phyloP scores from a whole-genome alignment of 108 stramenopile genomes.

The Cyclotella atomus region DNA sequence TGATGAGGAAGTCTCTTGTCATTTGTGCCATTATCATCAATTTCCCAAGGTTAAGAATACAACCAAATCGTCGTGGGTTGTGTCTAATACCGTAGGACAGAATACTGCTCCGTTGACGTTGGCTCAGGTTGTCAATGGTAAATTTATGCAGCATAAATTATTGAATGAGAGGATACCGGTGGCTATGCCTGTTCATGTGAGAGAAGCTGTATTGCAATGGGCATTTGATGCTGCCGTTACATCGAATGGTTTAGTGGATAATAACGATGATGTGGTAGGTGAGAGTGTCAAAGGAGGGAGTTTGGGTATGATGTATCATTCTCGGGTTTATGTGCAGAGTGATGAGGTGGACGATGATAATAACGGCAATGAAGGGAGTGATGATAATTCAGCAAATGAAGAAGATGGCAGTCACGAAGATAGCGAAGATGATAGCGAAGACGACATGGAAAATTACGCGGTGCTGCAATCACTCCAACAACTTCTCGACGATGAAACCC shows the following conservation, averaged over 20 bases:
- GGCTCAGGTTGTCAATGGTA: slow-evolving; percentile 33
- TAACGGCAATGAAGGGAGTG: slow-evolving; percentile 1
- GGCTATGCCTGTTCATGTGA: slow-evolving; percentile 27
- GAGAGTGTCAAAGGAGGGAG: not conserved
- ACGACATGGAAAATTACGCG: slow-evolving; percentile 5
- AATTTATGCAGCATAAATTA: slow-evolving; percentile 18
- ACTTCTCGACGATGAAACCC: slow-evolving; percentile 22
- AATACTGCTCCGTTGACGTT: slow-evolving; percentile 36
- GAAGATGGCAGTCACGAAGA: not conserved
- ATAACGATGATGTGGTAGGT: not conserved
- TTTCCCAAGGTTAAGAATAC: slow-evolving; percentile 29
- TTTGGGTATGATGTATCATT: slow-evolving; percentile 37
- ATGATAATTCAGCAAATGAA: no score
- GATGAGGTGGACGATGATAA: not conserved
- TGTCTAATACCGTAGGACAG: not conserved
- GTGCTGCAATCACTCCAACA: slow-evolving; percentile 22
- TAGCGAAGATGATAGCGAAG: not conserved
- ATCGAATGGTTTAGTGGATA: no score
- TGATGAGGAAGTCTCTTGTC: slow-evolving; percentile 24
- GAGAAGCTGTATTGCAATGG: slow-evolving; percentile 23
- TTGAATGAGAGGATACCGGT: not conserved
- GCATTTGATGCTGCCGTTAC: slow-evolving; percentile 38
- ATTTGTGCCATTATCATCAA: slow-evolving; percentile 41
- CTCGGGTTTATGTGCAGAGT: slow-evolving; percentile 17
- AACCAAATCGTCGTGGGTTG: not conserved